Evolutionary conservation across 306 rosid species (phyloP), one percentile per base, ranked within the genome.

Genomic region (Vigna trinervia): DNA sequence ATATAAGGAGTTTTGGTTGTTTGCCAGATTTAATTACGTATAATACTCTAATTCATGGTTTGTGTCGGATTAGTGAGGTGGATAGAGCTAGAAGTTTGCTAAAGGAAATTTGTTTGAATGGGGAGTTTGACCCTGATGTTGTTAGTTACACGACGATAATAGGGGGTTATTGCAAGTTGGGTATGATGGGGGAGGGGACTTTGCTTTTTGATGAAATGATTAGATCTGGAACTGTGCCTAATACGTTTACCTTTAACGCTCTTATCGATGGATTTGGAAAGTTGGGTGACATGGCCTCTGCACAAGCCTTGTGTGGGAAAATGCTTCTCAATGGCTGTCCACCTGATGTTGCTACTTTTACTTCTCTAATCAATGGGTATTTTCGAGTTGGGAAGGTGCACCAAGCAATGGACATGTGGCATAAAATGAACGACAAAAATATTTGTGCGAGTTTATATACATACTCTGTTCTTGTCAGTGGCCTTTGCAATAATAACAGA

Each of bases 1-100:
- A 66, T 41, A 11, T 66, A 3, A 20, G 52, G 36, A 66, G 71
- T 41, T 66, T 66, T 41, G 71, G 71, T 66, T 66, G 71, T 66
- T 41, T 1, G 12, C 71, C 71, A 8, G 71, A 66, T 66, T 9
- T 66, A 4, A 20, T 20, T 41, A 41, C 53, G 8, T 66, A 66
- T 41, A 66, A 66, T 43, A 66, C 19, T 66, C 52, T 66, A 3
- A 10, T 66, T 11, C 53, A 66, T 43, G 71, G 71, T 41, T 41
- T 66, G 53, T 66, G 71, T 43, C 52, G 17, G 12, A 20, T 43
- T 43, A 20, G 23, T 41, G 53, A 66, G 52, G 71, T 66, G 3
- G 71, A 66, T 66, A 41, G 53, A 20, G 71, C 71, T 20, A 20
- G 71, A 12, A 19, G 36, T 43, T 66, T 41, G 19, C 22, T 66